Percentiles rank a stretch among this genome's conserved stretches.
Evolutionary conservation across 1,284 basidiomycete species (phyloP).

Genomic region (Trametes sp.): DNA sequence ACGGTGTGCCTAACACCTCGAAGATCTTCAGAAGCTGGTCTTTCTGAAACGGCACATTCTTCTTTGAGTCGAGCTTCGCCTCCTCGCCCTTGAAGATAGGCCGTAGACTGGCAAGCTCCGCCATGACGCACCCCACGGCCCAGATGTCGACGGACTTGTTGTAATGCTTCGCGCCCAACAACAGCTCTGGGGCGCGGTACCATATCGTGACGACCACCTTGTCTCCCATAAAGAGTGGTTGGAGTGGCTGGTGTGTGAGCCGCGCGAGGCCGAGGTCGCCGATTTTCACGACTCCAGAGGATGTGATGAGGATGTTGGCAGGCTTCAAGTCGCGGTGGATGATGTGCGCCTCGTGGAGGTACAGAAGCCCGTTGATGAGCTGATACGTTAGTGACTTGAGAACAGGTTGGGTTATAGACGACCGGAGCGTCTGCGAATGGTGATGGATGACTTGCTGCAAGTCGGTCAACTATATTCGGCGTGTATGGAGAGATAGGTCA

Average conservation of each 20-base stretch:
- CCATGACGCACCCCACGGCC: constrained; percentile 98
- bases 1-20: constrained; percentile 90
- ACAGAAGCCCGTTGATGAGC: constrained; percentile 94
- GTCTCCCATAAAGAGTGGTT: constrained; percentile 88
- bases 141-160: constrained; percentile 95
- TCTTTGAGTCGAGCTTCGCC: constrained; percentile 93
- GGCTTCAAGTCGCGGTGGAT: constrained; percentile 98
- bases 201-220: constrained; percentile 99
- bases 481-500: constrained; percentile 36
- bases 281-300: constrained; percentile 92
- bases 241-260: constrained; percentile 85
- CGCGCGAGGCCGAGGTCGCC: constrained; percentile 96
- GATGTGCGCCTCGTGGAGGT: constrained; percentile 95
- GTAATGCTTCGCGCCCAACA: constrained; percentile 96
- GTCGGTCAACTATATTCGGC: neutral
- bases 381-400: constrained; percentile 96
- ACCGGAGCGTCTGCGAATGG: constrained; percentile 89
- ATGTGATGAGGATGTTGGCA: constrained; percentile 97
- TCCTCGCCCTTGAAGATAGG: constrained; percentile 99
- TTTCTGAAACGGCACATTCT: constrained; percentile 92
- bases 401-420: constrained; percentile 76
- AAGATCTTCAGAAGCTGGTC: constrained; percentile 97
- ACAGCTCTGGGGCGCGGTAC: constrained; percentile 96
- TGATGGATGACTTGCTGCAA: constrained; percentile 97
- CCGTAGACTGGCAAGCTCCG: constrained; percentile 90